These are phyloP conservation scores for Entophlyctis luteolus DNA, from an alignment of 192 early-diverging fungal species.

Conservation along the genomic window DNA sequence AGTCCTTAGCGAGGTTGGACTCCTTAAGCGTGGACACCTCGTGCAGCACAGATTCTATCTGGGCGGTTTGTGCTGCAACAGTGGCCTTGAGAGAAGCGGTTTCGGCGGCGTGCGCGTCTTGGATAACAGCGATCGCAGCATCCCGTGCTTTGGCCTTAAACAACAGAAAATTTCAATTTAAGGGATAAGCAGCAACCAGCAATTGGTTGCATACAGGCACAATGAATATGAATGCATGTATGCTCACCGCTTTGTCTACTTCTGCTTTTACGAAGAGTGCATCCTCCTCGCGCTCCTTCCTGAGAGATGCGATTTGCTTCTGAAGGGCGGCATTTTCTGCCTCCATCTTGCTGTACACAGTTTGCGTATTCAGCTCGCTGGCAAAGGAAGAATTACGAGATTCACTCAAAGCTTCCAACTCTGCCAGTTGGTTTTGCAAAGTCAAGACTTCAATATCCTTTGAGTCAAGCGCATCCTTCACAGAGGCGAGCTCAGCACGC, in stretches of 20 bases:
- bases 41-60: slow-evolving; percentile 11
- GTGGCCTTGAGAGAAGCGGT: background rate
- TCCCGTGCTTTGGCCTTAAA: too few relatives aligned
- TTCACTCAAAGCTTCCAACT: background rate
- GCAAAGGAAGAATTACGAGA: background rate
- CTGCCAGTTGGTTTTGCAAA: slow-evolving; percentile 1
- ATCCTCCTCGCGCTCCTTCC: slow-evolving; percentile 3
- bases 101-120: background rate
- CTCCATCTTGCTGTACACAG: slow-evolving; percentile 9
- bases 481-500: background rate
- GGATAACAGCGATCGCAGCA: too few relatives aligned
- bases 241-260: background rate
- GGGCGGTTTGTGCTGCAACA: slow-evolving; percentile 8
- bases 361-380: slow-evolving; percentile 12
- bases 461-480: slow-evolving; percentile 1
- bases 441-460: slow-evolving; percentile 9
- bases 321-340: slow-evolving; percentile 6
- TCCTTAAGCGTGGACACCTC: slow-evolving; percentile 10
- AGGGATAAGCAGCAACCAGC: too few relatives aligned
- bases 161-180: too few relatives aligned
- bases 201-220: too few relatives aligned
- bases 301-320: background rate
- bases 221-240: too few relatives aligned
- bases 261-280: background rate
- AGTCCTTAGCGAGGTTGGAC: slow-evolving; percentile 18